Conservation (phyloP, 371 early-diverging fungal species). For the Dichotomocladium elegans region DNA sequence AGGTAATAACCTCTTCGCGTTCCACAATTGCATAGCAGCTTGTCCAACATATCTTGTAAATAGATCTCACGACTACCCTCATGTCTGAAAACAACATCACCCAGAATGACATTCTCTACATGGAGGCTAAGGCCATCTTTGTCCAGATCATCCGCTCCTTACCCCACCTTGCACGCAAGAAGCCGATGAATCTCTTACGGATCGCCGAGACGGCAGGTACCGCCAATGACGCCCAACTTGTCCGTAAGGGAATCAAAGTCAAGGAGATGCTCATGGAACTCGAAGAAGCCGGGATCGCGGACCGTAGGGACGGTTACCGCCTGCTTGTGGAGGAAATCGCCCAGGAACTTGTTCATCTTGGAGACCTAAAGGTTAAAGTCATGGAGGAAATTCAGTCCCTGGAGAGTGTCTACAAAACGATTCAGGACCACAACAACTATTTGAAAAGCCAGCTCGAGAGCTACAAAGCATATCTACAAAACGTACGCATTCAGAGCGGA, state of each 20-base stretch:
- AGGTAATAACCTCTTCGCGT: constrained; percentile 23
- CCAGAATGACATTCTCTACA: constrained; percentile 85
- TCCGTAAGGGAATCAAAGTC: constrained; percentile 90
- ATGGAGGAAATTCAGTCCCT: constrained; percentile 72
- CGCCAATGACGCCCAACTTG: constrained; percentile 69
- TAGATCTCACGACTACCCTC: constrained; percentile 42
- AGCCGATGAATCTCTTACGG: constrained; percentile 53
- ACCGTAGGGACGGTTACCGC: constrained; percentile 63
- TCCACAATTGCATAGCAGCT: neutral
- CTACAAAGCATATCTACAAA: constrained; percentile 90
- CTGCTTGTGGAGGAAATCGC: constrained; percentile 82
- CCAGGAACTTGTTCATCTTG: constrained; percentile 81
- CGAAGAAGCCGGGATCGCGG: constrained; percentile 65
- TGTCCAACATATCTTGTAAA: neutral
- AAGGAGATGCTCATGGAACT: constrained; percentile 86
- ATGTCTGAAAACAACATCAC: constrained; percentile 81
- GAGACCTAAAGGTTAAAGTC: constrained; percentile 79
- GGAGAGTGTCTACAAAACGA: constrained; percentile 83
- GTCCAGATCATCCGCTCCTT: constrained; percentile 85
- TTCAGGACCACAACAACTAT: constrained; percentile 90
- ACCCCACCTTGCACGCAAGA: constrained; percentile 49
- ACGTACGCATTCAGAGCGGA: constrained; percentile 79
- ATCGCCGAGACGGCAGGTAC: constrained; percentile 86
- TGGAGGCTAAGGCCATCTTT: constrained; percentile 89
- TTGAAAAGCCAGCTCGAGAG: constrained; percentile 80